Percentiles rank a stretch among this genome's conserved stretches.
phyloP scores from a whole-genome alignment of 345 rosid genomes.

The Bruguiera sexangula region DNA sequence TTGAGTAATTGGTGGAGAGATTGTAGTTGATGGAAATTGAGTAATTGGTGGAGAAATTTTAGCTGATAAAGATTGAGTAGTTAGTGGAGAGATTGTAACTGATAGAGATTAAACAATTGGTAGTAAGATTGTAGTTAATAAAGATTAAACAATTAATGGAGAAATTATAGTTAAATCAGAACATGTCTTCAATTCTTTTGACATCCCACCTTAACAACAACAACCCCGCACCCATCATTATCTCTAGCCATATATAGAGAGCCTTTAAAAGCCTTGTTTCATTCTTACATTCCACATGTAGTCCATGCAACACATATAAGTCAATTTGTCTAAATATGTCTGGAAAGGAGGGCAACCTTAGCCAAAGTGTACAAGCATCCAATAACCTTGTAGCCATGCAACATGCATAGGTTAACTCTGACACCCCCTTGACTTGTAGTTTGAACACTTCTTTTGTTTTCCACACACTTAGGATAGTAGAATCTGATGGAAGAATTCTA shows the following conservation, averaged over 20 bases:
- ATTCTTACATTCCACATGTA: conserved; percentile 60
- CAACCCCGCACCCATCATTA: conserved; percentile 63
- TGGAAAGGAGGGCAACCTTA: conserved; percentile 67
- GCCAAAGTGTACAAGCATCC: conserved; percentile 69
- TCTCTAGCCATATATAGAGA: conserved; percentile 56
- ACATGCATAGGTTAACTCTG: conserved; percentile 35
- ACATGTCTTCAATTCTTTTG: too few relatives aligned
- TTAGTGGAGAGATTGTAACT: too few relatives aligned
- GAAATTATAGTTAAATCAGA: too few relatives aligned
- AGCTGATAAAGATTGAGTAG: too few relatives aligned
- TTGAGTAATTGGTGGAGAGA: too few relatives aligned
- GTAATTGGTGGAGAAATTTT: too few relatives aligned
- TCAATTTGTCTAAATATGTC: conserved; percentile 62
- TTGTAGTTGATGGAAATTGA: too few relatives aligned
- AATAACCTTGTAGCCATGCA: conserved; percentile 55
- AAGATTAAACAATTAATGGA: too few relatives aligned
- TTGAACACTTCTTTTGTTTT: conserved; percentile 67
- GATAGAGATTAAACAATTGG: too few relatives aligned
- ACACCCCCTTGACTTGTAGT: conserved; percentile 59
- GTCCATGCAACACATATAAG: conserved; percentile 55
- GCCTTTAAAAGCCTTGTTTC: conserved; percentile 50
- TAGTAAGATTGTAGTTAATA: too few relatives aligned
- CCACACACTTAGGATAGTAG: conserved; percentile 64
- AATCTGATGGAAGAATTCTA: conserved; percentile 39
- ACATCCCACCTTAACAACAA: conserved; percentile 54